Conservation (phyloP, 2,329 filamentous ascomycete genomes). For the Cordyceps fumosorosea region DNA sequence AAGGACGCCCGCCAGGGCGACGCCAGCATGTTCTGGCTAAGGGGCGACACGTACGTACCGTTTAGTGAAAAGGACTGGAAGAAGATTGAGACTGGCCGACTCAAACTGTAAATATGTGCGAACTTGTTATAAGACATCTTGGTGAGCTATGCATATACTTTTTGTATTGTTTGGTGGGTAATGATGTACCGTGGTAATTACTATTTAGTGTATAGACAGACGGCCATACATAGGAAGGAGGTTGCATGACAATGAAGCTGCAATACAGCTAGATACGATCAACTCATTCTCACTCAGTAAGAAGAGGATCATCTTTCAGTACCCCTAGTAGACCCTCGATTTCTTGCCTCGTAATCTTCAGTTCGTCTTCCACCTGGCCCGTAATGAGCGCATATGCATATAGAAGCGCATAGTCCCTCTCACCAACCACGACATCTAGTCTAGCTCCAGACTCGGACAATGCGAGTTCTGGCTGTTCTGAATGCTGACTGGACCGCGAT, state of each 20-base stretch:
- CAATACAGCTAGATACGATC: conserved; percentile 15
- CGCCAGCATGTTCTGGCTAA: conserved; percentile 60
- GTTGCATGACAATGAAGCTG: neutral
- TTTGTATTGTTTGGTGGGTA: neutral
- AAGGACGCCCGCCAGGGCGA: conserved; percentile 16
- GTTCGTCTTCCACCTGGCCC: conserved; percentile 54
- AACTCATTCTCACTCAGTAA: conserved; percentile 42
- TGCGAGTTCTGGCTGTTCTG: neutral
- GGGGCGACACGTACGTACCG: conserved; percentile 56
- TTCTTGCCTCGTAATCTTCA: conserved; percentile 49
- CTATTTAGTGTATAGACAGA: neutral
- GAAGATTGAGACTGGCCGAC: conserved; percentile 56
- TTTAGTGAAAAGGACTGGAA: conserved; percentile 66
- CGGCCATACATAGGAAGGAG: conserved; percentile 10
- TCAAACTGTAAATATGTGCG: conserved; percentile 53
- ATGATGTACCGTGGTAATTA: neutral
- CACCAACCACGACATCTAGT: conserved; percentile 41
- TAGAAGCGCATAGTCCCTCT: conserved; percentile 78
- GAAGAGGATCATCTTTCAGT: conserved; percentile 25
- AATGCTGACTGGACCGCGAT: neutral
- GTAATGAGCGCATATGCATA: conserved; percentile 77
- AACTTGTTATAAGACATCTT: neutral
- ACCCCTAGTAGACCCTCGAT: conserved; percentile 53
- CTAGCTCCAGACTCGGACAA: conserved; percentile 17
- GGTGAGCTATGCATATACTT: neutral